These are phyloP conservation scores for Phytophthora foliorum DNA, from an alignment of 352 stramenopile species.

Conservation along the genomic window DNA sequence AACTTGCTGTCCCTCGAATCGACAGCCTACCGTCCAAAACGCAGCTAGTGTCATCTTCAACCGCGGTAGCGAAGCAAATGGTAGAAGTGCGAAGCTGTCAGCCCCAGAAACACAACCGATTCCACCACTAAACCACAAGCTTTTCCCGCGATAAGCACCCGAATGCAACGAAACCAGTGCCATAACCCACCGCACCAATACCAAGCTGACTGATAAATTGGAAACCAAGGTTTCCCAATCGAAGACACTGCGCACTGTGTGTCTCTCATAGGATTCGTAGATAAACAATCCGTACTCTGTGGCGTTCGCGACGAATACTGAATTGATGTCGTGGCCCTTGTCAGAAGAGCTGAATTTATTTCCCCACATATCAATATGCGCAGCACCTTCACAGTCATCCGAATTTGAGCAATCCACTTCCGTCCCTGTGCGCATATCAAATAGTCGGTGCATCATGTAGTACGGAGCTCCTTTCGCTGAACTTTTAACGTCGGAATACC, in stretches of 20 bases:
- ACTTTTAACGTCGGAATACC: constrained; percentile 38
- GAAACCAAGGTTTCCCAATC: constrained; percentile 31
- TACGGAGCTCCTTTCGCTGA: constrained; percentile 26
- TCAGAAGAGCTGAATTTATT: constrained; percentile 9
- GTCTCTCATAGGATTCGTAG: not conserved
- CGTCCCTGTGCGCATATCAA: constrained; percentile 30
- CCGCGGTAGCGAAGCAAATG: constrained; percentile 13
- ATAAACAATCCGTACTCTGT: constrained; percentile 2
- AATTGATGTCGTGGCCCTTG: not conserved
- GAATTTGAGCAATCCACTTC: constrained; percentile 28
- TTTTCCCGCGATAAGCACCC: constrained; percentile 12
- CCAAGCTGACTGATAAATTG: constrained; percentile 16
- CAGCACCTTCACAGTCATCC: constrained; percentile 5
- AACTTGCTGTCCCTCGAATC: constrained; percentile 47
- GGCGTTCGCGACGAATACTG: constrained; percentile 11
- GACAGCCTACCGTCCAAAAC: constrained; percentile 37
- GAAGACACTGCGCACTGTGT: constrained; percentile 14
- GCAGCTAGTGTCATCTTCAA: constrained; percentile 19
- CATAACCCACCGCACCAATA: constrained; percentile 22
- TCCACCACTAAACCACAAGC: constrained; percentile 19
- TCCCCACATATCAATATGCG: constrained; percentile 2
- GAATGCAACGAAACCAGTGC: constrained; percentile 15
- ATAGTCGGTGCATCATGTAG: constrained; percentile 33
- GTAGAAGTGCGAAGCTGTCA: constrained; percentile 16
- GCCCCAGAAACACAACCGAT: constrained; percentile 23